phyloP scores from a whole-genome alignment of 768 basidiomycete species.

The Tephrocybe sp. region DNA sequence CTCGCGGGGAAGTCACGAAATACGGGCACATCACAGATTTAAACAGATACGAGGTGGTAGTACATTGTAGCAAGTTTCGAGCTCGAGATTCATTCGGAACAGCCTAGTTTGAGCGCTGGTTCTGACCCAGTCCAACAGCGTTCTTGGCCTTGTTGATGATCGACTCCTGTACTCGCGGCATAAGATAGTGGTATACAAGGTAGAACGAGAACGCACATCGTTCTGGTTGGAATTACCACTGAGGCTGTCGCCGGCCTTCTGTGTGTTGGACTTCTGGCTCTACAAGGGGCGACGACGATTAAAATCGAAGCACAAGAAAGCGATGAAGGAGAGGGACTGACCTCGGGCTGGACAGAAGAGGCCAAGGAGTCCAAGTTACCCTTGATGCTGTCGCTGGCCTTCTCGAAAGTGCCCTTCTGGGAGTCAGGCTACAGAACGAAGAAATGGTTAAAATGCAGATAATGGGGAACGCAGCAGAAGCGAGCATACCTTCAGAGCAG shows the following conservation, averaged over 20 bases:
- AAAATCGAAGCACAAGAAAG: background rate
- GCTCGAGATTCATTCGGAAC: too few species aligned
- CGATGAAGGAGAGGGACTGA: conserved; percentile 17
- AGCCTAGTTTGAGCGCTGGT: conserved; percentile 26
- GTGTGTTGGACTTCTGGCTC: conserved; percentile 52
- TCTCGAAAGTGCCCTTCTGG: conserved; percentile 56
- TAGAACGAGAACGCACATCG: conserved; percentile 24
- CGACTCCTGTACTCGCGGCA: conserved; percentile 28
- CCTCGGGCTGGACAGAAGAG: conserved; percentile 51
- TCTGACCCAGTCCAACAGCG: conserved; percentile 44
- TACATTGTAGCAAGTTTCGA: background rate
- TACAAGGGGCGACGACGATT: conserved; percentile 15
- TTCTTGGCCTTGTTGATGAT: conserved; percentile 53
- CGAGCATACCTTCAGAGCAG: conserved; percentile 47
- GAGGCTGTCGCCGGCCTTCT: conserved; percentile 48
- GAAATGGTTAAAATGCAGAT: conserved; percentile 1
- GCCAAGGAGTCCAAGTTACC: conserved; percentile 47
- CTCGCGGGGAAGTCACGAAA: background rate
- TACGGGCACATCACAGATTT: background rate
- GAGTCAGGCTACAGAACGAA: conserved; percentile 48
- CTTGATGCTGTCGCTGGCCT: conserved; percentile 47
- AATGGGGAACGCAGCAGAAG: background rate
- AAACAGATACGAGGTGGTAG: background rate
- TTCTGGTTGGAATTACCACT: conserved; percentile 50
- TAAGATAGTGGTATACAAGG: background rate